Percentiles rank a stretch among this genome's conserved stretches.
phyloP scores from a whole-genome alignment of 345 rosid genomes.

The Triadica sebifera region DNA sequence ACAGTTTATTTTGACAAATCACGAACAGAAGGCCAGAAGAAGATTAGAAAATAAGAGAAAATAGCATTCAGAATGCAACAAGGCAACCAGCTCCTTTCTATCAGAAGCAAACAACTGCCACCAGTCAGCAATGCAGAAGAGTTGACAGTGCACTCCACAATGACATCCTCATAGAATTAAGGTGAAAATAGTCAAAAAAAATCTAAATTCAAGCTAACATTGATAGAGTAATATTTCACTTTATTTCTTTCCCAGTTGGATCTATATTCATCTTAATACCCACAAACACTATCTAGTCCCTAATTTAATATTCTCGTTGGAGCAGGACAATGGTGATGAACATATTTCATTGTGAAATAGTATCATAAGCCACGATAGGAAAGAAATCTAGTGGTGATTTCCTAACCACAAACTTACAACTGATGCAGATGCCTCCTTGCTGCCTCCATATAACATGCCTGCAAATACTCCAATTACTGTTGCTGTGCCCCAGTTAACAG shows the following conservation, averaged over 20 bases:
- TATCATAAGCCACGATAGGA: background rate
- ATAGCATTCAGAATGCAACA: background rate
- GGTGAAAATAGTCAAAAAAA: background rate
- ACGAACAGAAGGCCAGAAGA: background rate
- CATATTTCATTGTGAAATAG: background rate
- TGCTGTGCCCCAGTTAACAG: slow-evolving; percentile 84
- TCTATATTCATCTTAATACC: background rate
- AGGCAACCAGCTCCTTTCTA: background rate
- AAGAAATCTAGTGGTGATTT: background rate
- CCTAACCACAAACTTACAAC: slow-evolving; percentile 49
- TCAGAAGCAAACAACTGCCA: background rate
- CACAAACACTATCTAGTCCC: background rate
- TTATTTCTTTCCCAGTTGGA: background rate
- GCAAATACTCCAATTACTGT: slow-evolving; percentile 84
- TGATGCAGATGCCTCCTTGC: slow-evolving; percentile 94
- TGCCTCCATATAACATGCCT: slow-evolving; percentile 89
- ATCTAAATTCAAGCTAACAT: background rate
- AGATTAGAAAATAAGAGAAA: background rate
- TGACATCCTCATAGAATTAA: background rate
- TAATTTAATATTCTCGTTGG: background rate
- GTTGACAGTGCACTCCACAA: background rate
- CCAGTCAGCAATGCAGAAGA: background rate
- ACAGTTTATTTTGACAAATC: background rate
- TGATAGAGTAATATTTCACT: background rate
- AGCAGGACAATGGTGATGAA: background rate